phyloP scores from a whole-genome alignment of 208 protist genomes.

The Trypanosoma boissoni region DNA sequence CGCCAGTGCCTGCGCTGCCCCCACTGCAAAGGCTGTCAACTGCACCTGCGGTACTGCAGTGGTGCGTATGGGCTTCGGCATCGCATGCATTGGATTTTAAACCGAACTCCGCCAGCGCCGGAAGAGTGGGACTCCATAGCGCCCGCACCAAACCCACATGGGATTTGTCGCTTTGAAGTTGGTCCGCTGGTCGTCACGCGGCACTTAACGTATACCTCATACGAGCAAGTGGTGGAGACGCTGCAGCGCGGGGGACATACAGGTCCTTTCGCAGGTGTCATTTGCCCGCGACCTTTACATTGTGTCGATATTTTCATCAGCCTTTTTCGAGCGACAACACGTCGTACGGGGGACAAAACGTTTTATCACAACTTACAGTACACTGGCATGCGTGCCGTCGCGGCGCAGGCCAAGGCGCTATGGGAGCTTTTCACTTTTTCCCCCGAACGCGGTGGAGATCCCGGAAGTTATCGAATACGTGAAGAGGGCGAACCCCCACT shows the following conservation, averaged over 20 bases:
- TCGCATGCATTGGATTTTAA: constrained; percentile 18
- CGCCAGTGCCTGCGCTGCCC: constrained; percentile 23
- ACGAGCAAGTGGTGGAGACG: constrained; percentile 15
- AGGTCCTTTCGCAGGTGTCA: constrained; percentile 22
- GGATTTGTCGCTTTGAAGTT: constrained; percentile 26
- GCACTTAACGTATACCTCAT: constrained; percentile 10
- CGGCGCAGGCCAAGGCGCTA: constrained; percentile 21
- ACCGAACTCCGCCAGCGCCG: constrained; percentile 4
- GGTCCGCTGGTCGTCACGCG: constrained; percentile 17
- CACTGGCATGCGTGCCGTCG: constrained; percentile 22
- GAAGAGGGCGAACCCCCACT: not conserved
- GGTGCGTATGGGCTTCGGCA: constrained; percentile 29
- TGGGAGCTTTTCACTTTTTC: constrained; percentile 31
- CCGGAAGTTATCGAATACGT: not conserved
- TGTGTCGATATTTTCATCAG: constrained; percentile 18
- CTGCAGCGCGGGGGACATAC: not conserved
- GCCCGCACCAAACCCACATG: not conserved
- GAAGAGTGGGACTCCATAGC: not conserved
- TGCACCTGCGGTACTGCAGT: constrained; percentile 29
- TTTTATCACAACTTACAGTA: constrained; percentile 9
- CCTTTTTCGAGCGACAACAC: constrained; percentile 6
- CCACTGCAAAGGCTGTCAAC: constrained; percentile 27
- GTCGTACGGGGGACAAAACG: constrained; percentile 1
- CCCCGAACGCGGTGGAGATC: not conserved
- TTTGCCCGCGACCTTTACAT: constrained; percentile 21